These are phyloP conservation scores for Ophiosphaerella korrae DNA, from an alignment of 2,329 filamentous ascomycete genomes.

Conservation along the genomic window DNA sequence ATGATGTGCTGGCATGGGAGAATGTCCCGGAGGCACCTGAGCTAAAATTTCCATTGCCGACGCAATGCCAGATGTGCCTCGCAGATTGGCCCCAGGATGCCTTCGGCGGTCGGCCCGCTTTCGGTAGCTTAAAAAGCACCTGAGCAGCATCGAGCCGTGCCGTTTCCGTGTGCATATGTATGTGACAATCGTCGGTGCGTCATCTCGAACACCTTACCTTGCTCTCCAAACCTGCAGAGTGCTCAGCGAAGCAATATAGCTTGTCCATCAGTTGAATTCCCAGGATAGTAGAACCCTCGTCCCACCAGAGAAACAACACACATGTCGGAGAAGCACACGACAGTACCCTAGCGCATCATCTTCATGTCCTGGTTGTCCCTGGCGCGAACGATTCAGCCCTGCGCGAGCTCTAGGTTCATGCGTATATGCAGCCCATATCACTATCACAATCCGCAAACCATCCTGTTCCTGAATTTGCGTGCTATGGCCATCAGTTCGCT, in stretches of 20 bases:
- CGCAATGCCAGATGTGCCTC: neutral
- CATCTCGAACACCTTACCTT: constrained; percentile 28
- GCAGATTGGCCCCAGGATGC: neutral
- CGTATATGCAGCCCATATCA: constrained; percentile 34
- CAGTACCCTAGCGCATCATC: neutral
- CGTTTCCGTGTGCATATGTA: constrained; percentile 1
- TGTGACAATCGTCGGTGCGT: constrained; percentile 18
- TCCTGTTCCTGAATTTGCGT: constrained; percentile 29
- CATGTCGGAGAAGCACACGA: constrained; percentile 9
- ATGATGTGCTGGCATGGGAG: constrained; percentile 26
- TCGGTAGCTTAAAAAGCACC: neutral
- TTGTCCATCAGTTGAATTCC: constrained; percentile 7
- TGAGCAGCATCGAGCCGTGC: constrained; percentile 1
- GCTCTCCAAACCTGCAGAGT: constrained; percentile 21
- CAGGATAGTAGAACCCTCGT: constrained; percentile 1
- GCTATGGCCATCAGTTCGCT: constrained; percentile 35
- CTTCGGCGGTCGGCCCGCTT: constrained; percentile 1
- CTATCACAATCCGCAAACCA: constrained; percentile 20
- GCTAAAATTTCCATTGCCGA: no score
- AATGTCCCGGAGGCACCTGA: neutral
- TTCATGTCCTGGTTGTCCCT: constrained; percentile 17
- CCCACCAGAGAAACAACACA: constrained; percentile 18
- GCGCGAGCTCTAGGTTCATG: constrained; percentile 22
- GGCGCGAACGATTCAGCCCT: constrained; percentile 34
- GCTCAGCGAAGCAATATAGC: constrained; percentile 19